Percentiles rank a stretch among this genome's conserved stretches.
Conservation (phyloP, 192 early-diverging fungal species). For the Neocallimastix lanati region DNA sequence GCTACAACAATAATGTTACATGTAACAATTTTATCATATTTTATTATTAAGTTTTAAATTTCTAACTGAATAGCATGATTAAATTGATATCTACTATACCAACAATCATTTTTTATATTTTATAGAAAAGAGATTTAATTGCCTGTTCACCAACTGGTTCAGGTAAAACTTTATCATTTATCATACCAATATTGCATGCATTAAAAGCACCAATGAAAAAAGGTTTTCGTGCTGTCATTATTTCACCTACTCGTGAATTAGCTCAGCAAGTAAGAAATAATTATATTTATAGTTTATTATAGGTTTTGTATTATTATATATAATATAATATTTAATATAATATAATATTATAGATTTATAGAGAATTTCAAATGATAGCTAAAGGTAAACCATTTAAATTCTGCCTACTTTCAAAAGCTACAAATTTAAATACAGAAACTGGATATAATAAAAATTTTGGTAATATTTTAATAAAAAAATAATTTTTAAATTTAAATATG, state of each 20-base stretch:
- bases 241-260: constrained; percentile 88
- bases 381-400: constrained; percentile 59
- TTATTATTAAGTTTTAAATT: too few relatives aligned
- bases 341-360: constrained; percentile 84
- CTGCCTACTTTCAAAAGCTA: constrained; percentile 69
- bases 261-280: constrained; percentile 40
- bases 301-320: too few relatives aligned
- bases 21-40: too few relatives aligned
- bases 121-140: constrained; percentile 73
- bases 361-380: constrained; percentile 57
- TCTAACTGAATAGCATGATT: too few relatives aligned
- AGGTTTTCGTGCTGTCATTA: constrained; percentile 74
- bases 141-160: constrained; percentile 93
- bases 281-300: too few relatives aligned
- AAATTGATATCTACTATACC: too few relatives aligned
- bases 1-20: constrained; percentile 73
- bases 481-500: too few relatives aligned
- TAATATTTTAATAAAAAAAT: not conserved
- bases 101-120: too few relatives aligned
- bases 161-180: constrained; percentile 90
- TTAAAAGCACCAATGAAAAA: constrained; percentile 59
- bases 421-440: constrained; percentile 41
- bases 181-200: constrained; percentile 76
- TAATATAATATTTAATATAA: too few relatives aligned
- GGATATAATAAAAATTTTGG: constrained; percentile 46